phyloP scores from a whole-genome alignment of 2,329 filamentous ascomycete genomes.

The Nemania diffusa region DNA sequence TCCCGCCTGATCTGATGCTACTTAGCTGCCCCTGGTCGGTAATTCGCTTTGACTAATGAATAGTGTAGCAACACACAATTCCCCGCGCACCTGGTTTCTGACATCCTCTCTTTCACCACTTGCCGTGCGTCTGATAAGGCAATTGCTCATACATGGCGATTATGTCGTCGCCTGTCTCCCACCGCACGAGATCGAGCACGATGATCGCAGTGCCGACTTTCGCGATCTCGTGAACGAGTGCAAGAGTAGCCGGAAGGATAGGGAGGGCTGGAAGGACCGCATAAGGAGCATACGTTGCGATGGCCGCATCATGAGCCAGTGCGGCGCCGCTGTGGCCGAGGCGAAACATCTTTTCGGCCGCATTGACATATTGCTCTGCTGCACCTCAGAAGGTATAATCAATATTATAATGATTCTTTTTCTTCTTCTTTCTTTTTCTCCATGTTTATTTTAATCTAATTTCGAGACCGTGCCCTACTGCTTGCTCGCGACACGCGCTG shows the following conservation, averaged over 20 bases:
- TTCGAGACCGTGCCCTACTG: no score
- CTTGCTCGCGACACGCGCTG: constrained; percentile 27
- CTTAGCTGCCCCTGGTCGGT: constrained; percentile 30
- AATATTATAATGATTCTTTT: no score
- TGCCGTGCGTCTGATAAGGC: constrained; percentile 81
- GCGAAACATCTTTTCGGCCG: constrained; percentile 84
- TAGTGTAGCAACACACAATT: constrained; percentile 70
- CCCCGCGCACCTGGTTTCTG: constrained; percentile 91
- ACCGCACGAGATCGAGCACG: constrained; percentile 80
- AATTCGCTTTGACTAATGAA: constrained; percentile 50
- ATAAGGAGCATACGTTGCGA: constrained; percentile 74
- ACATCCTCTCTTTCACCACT: constrained; percentile 88
- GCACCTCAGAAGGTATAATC: constrained; percentile 88
- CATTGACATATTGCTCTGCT: constrained; percentile 91
- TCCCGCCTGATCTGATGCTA: constrained; percentile 20
- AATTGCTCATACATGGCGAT: constrained; percentile 90
- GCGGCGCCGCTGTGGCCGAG: constrained; percentile 87
- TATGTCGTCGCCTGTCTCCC: constrained; percentile 87
- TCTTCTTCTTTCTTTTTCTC: no score
- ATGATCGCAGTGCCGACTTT: constrained; percentile 80
- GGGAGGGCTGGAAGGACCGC: constrained; percentile 83
- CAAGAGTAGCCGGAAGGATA: constrained; percentile 69
- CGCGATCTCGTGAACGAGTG: constrained; percentile 79
- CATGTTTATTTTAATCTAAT: no score
- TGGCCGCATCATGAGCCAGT: constrained; percentile 72